phyloP scores from a whole-genome alignment of 805 yeast species.

The Maudiozyma pseudohumilis region DNA sequence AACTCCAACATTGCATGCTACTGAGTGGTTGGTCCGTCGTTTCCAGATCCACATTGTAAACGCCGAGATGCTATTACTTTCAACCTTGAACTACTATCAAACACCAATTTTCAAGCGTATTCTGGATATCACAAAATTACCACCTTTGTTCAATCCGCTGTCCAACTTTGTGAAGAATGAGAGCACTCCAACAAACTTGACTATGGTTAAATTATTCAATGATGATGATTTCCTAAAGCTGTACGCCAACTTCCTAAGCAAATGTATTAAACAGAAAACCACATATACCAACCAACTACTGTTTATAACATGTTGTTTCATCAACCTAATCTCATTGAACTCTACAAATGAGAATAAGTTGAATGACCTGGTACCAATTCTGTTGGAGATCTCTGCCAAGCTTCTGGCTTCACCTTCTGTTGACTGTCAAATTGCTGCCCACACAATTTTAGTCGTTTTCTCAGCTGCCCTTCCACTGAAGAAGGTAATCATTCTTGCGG shows the following conservation, averaged over 20 bases:
- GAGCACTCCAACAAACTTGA: conserved; percentile 52
- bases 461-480: conserved; percentile 60
- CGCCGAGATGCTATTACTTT: conserved; percentile 58
- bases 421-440: conserved; percentile 75
- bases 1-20: conserved; percentile 66
- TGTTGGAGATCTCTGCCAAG: conserved; percentile 50
- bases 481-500: conserved; percentile 45
- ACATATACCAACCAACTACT: conserved; percentile 63
- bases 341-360: conserved; percentile 35
- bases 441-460: conserved; percentile 70
- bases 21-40: conserved; percentile 93
- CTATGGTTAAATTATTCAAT: conserved; percentile 64
- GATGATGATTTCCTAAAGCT: conserved; percentile 61
- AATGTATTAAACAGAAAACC: conserved; percentile 39
- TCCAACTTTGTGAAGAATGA: conserved; percentile 53
- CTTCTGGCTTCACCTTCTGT: conserved; percentile 38
- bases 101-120: conserved; percentile 66
- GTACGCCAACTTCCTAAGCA: conserved; percentile 44
- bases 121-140: conserved; percentile 63
- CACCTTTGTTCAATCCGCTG: conserved; percentile 71
- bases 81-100: conserved; percentile 73
- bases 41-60: conserved; percentile 77
- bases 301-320: conserved; percentile 62
- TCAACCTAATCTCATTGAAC: conserved; percentile 55
- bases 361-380: conserved; percentile 42